Evolutionary conservation across 352 stramenopile genomes (phyloP).

Genomic region (Pythium folliculosum): DNA sequence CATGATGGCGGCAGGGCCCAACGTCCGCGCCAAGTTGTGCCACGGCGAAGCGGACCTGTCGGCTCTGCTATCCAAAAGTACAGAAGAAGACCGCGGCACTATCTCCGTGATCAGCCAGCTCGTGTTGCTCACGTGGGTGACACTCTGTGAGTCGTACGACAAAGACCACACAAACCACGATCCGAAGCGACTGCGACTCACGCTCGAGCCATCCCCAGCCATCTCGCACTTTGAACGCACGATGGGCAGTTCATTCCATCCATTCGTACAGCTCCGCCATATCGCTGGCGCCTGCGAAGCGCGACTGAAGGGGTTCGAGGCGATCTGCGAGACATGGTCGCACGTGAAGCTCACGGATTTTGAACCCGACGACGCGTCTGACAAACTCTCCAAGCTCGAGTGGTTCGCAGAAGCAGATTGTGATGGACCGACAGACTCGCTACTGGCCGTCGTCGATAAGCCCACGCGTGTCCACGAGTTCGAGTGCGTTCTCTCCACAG

Average conservation of each 20-base stretch:
- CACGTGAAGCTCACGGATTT: constrained; percentile 17
- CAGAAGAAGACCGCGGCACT: neutral
- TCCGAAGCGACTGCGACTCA: neutral
- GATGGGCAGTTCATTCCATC: constrained; percentile 52
- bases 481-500: neutral
- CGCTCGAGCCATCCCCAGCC: neutral
- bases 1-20: constrained; percentile 68
- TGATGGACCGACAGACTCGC: neutral
- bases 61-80: constrained; percentile 19
- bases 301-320: constrained; percentile 26
- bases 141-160: constrained; percentile 8
- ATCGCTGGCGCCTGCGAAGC: constrained; percentile 16
- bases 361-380: neutral
- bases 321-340: constrained; percentile 32
- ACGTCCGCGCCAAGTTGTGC: constrained; percentile 72
- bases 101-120: constrained; percentile 37
- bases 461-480: constrained; percentile 12
- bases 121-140: constrained; percentile 38
- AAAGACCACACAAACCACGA: no score
- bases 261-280: constrained; percentile 51
- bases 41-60: constrained; percentile 61
- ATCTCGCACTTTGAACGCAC: constrained; percentile 4
- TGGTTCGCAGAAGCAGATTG: neutral
- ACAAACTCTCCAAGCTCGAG: constrained; percentile 7
- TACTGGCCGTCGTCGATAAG: constrained; percentile 19